These are phyloP conservation scores for Podila horticola DNA, from an alignment of 192 early-diverging fungal species.

Conservation along the genomic window DNA sequence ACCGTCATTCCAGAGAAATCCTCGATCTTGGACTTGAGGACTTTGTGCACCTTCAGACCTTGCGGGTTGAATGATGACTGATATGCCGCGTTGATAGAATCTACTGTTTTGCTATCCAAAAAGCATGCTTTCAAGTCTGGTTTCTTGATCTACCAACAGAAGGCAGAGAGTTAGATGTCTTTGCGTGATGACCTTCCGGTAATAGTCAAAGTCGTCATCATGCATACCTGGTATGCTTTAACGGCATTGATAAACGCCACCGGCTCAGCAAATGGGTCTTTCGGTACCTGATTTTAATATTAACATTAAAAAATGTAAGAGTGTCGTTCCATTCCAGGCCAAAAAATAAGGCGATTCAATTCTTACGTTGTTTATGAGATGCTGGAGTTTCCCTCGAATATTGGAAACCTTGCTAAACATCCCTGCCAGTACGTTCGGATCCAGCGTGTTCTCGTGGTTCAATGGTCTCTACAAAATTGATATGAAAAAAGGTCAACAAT, in stretches of 20 bases:
- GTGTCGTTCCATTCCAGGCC: neutral
- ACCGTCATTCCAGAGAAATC: slow-evolving; percentile 59
- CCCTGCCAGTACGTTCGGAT: slow-evolving; percentile 59
- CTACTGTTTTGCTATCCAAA: slow-evolving; percentile 36
- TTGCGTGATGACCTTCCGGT: neutral
- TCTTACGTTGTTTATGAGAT: slow-evolving; percentile 57
- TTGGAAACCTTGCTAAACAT: slow-evolving; percentile 59
- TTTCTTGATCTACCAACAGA: slow-evolving; percentile 17
- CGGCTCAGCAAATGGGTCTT: slow-evolving; percentile 63
- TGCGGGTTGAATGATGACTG: slow-evolving; percentile 48
- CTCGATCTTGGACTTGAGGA: slow-evolving; percentile 63
- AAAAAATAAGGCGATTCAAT: neutral
- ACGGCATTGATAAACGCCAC: slow-evolving; percentile 51
- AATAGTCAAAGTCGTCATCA: neutral
- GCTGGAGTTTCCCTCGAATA: slow-evolving; percentile 57
- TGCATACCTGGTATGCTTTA: slow-evolving; percentile 52
- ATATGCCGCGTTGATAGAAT: slow-evolving; percentile 43
- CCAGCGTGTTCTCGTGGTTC: slow-evolving; percentile 52
- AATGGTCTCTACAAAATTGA: slow-evolving; percentile 10
- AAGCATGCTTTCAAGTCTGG: slow-evolving; percentile 34
- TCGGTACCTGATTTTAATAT: slow-evolving; percentile 46
- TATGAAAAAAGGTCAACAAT: neutral
- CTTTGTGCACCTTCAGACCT: slow-evolving; percentile 60
- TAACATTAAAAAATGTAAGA: neutral
- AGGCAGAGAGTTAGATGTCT: neutral